Percentiles rank a stretch among this genome's conserved stretches.
Conservation (phyloP, 176 grass and related monocot genomes). For the Paspalum notatum region DNA sequence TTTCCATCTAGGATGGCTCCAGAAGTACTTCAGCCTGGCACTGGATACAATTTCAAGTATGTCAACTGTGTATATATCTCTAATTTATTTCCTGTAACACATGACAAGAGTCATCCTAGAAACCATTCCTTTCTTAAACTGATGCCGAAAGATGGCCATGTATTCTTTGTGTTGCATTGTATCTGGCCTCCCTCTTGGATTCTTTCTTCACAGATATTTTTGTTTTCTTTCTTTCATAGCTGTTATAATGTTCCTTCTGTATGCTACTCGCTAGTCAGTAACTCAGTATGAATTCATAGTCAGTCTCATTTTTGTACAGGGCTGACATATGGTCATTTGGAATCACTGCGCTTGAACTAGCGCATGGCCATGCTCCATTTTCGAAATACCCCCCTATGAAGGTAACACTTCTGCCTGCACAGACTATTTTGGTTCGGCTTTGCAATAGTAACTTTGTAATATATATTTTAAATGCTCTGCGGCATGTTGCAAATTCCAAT, state of each 20-base stretch:
- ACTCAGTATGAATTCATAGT: slow-evolving; percentile 14
- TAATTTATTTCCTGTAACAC: neutral
- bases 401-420: slow-evolving; percentile 43
- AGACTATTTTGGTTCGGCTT: slow-evolving; percentile 3
- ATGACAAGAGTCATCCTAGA: slow-evolving; percentile 5
- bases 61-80: slow-evolving; percentile 39
- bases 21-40: slow-evolving; percentile 93
- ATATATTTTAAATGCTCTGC: neutral
- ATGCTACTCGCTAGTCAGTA: slow-evolving; percentile 17
- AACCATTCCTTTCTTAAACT: neutral
- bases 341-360: slow-evolving; percentile 97
- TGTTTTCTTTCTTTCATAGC: neutral
- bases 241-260: neutral
- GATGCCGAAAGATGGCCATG: slow-evolving; percentile 3
- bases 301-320: slow-evolving; percentile 56
- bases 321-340: slow-evolving; percentile 99
- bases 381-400: slow-evolving; percentile 99
- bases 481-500: slow-evolving; percentile 11
- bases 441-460: slow-evolving; percentile 6
- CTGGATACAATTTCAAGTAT: slow-evolving; percentile 99
- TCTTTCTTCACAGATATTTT: neutral
- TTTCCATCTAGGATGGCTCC: slow-evolving; percentile 95
- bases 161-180: neutral
- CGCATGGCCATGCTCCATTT: slow-evolving; percentile 98
- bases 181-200: neutral